Base-by-base conservation (phyloP, 78 protist species). In the Speleostelium caveatum region DNA sequence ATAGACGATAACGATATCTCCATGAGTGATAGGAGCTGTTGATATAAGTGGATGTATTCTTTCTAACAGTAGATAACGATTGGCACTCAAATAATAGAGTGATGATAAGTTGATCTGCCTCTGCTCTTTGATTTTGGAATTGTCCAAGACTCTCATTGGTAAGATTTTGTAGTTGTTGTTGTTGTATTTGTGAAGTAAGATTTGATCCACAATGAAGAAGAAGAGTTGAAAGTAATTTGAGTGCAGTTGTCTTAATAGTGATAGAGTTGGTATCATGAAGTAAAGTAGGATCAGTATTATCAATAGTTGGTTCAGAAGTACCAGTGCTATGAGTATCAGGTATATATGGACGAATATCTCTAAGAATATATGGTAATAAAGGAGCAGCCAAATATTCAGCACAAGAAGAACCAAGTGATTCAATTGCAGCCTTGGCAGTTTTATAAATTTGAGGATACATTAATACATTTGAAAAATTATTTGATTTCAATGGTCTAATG, bases 401-500 rank as follows among this genome's bases (percentile, higher is more conserved):
- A 59, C 91, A 68, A 5, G 80, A 26, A 17, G 79, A 28, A 36
- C 91, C 91, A 36, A 83, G 41, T 2, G 91, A 53, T 71, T 83
- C 91, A 33, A 83, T 60, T 1, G 79, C 72, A 56, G 33, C 79
- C 1, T 19, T 0, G 2, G 69, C 42, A 7, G 71, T 55, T 59
- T 24, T 6, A 59, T 69, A 83, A 12, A 83, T 32, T 26, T 83
- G 73, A 21, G 79, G 45, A 42, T 36, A 24, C 78, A 72, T 72
- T 36, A 72, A 45, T 10, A 45, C 6, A n/a, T 73, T 73, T 4
- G 77, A 59, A 45, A 69, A 67, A 22, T 72, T 45, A 10, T 28
- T 36, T 22, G 69, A 33, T 28, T 59, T 21, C 8, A 83, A 30
- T 60, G 91, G 91, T 51, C 91, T 69, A 30, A 69, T 41, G 3